These are phyloP conservation scores for Gastrodia elata DNA, from an alignment of 106 monocot genomes.

Conservation along the genomic window DNA sequence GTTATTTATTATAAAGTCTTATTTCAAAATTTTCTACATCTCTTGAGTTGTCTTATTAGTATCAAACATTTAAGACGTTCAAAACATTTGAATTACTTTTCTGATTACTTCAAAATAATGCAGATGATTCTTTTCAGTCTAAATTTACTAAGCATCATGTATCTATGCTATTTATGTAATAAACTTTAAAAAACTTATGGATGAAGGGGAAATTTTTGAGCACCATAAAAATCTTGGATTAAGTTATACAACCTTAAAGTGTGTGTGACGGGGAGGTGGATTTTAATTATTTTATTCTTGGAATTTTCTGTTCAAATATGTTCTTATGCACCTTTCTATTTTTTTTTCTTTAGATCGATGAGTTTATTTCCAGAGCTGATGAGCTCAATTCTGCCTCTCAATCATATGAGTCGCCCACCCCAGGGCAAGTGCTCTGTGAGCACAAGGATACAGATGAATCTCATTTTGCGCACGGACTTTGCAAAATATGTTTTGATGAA, in stretches of 20 bases:
- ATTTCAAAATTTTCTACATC: not conserved
- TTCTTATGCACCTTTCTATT: not conserved
- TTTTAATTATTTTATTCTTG: not conserved
- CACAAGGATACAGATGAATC: constrained; percentile 42
- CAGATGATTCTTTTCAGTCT: too few relatives aligned
- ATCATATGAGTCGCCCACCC: constrained; percentile 23
- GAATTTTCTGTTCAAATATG: not conserved
- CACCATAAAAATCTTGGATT: too few relatives aligned
- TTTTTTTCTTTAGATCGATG: constrained; percentile 50
- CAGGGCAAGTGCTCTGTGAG: constrained; percentile 54
- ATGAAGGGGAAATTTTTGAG: too few relatives aligned
- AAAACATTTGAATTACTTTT: too few relatives aligned
- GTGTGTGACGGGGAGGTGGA: too few relatives aligned
- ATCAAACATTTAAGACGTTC: too few relatives aligned
- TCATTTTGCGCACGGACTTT: constrained; percentile 94
- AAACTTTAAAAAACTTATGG: too few relatives aligned
- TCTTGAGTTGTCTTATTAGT: too few relatives aligned
- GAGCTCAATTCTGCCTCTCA: constrained; percentile 29
- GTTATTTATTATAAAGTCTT: not conserved
- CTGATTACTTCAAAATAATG: too few relatives aligned
- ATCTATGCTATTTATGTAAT: too few relatives aligned
- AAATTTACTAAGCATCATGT: too few relatives aligned
- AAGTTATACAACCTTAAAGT: too few relatives aligned
- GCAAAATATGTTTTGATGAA: constrained; percentile 64
- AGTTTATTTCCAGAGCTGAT: constrained; percentile 50